Evolutionary conservation across 148 eudicot genomes (phyloP).

Genomic region (Persicaria maculosa): DNA sequence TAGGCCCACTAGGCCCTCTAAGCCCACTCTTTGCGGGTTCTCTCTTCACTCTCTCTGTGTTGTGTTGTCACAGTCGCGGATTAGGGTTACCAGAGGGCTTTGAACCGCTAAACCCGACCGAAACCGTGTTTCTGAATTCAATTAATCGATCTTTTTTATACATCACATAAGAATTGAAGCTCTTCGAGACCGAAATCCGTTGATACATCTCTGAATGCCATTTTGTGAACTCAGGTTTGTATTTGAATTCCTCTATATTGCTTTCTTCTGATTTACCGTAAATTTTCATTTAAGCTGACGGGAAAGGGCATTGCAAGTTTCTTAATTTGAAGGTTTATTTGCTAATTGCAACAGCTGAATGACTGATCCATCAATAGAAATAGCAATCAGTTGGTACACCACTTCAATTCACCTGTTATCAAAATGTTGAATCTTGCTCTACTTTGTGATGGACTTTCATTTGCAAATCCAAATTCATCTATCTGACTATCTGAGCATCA

Average conservation of each 20-base stretch:
- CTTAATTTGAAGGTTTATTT: neutral
- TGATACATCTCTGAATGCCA: too few species aligned
- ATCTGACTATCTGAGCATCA: neutral
- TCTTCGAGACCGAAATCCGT: too few species aligned
- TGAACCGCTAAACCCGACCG: too few species aligned
- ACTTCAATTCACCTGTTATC: neutral
- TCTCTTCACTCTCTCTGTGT: neutral
- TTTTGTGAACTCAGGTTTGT: neutral
- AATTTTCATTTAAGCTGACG: neutral
- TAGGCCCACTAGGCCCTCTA: neutral
- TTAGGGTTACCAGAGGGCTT: too few species aligned
- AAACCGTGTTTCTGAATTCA: too few species aligned
- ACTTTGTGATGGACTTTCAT: neutral
- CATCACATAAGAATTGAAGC: too few species aligned
- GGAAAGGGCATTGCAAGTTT: neutral
- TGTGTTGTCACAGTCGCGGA: too few species aligned
- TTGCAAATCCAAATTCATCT: neutral
- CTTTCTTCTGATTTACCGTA: neutral
- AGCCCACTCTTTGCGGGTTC: neutral
- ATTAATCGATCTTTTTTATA: too few species aligned
- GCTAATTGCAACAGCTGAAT: neutral
- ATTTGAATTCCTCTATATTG: neutral
- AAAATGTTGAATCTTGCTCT: neutral
- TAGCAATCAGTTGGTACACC: neutral
- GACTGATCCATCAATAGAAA: neutral